Evolutionary conservation across 164 flowering plant species (phyloP).

Genomic region (Liquidambar formosana): DNA sequence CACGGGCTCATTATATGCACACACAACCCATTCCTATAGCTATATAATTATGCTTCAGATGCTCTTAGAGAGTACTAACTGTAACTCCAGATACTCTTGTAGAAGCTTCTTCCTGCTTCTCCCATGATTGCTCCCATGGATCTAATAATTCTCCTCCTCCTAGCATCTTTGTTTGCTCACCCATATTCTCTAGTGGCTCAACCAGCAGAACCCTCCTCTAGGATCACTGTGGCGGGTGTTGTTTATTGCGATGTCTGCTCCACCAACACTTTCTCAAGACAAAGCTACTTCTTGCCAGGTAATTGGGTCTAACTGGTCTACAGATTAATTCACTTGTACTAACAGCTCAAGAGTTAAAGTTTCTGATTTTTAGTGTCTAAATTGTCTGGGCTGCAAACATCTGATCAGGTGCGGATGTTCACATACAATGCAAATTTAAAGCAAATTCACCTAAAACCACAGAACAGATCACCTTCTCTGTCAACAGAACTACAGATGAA

Average conservation of each 20-base stretch:
- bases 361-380: background rate
- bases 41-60: background rate
- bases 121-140: conserved; percentile 21
- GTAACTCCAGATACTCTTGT: background rate
- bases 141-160: conserved; percentile 15
- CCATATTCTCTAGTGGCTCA: conserved; percentile 1
- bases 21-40: background rate
- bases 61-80: background rate
- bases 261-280: conserved; percentile 36
- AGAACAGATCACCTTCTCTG: conserved; percentile 48
- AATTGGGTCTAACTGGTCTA: background rate
- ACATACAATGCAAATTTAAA: conserved; percentile 63
- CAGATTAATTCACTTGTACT: no score
- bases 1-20: conserved; percentile 37
- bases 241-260: conserved; percentile 50
- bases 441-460: conserved; percentile 45
- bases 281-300: conserved; percentile 60
- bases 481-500: conserved; percentile 62
- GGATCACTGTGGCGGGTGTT: conserved; percentile 44
- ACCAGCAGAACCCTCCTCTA: conserved; percentile 16
- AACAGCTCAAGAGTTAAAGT: no score
- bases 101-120: conserved; percentile 8
- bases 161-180: conserved; percentile 11
- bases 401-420: conserved; percentile 59
- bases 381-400: conserved; percentile 6